phyloP scores from a whole-genome alignment of 306 rosid genomes.

The Trichosanthes truncata region DNA sequence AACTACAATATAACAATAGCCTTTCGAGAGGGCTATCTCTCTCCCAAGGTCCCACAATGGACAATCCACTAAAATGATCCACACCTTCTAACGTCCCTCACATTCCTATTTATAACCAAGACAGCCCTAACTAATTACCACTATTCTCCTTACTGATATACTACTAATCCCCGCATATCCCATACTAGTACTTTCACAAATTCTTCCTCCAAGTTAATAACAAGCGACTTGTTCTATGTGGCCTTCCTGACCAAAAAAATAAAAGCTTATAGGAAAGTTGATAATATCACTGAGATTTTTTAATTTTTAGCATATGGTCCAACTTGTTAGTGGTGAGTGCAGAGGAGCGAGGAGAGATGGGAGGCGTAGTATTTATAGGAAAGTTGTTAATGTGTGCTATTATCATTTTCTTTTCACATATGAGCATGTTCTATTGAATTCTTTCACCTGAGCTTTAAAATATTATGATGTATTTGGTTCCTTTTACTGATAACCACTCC shows the following conservation, averaged over 20 bases:
- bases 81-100: too few relatives aligned
- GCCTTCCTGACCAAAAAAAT: background rate
- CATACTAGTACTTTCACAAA: background rate
- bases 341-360: background rate
- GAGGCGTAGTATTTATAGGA: background rate
- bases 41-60: too few relatives aligned
- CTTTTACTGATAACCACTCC: background rate
- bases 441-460: background rate
- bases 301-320: background rate
- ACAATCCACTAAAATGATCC: too few relatives aligned
- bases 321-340: background rate
- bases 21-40: too few relatives aligned
- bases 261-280: background rate
- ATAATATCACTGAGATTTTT: too few relatives aligned
- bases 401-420: background rate
- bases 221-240: background rate
- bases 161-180: too few relatives aligned
- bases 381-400: background rate
- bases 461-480: background rate
- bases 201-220: background rate
- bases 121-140: too few relatives aligned
- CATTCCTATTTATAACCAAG: too few relatives aligned
- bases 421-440: background rate
- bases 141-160: too few relatives aligned
- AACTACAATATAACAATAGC: too few relatives aligned